Evolutionary conservation across 768 basidiomycete species (phyloP).

Genomic region (Cystobasidium tubakii): DNA sequence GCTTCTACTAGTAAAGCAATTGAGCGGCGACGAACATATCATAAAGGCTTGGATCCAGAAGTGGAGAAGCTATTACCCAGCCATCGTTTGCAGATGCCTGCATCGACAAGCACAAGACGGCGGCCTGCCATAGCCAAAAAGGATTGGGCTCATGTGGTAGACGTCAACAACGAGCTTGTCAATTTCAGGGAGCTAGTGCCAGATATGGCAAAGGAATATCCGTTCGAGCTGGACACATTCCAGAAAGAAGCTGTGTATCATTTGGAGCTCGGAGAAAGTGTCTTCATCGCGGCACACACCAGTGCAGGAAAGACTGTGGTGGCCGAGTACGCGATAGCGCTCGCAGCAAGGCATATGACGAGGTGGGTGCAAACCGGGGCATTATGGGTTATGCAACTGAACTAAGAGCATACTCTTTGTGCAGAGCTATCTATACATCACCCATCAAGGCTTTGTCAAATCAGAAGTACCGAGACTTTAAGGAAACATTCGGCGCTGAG

Average conservation of each 20-base stretch:
- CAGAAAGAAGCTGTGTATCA: slow-evolving; percentile 98
- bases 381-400: neutral
- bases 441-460: slow-evolving; percentile 98
- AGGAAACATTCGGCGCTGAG: slow-evolving; percentile 82
- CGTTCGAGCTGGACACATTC: slow-evolving; percentile 97
- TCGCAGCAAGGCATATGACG: slow-evolving; percentile 99
- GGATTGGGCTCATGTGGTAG: slow-evolving; percentile 97
- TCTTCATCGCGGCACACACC: slow-evolving; percentile 99
- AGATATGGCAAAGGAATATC: slow-evolving; percentile 94
- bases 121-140: slow-evolving; percentile 63
- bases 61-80: slow-evolving; percentile 72
- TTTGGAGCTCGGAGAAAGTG: slow-evolving; percentile 91
- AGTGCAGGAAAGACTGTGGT: slow-evolving; percentile 99
- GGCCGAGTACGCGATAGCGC: slow-evolving; percentile 94
- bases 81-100: slow-evolving; percentile 37
- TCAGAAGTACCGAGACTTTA: slow-evolving; percentile 98
- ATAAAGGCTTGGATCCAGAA: slow-evolving; percentile 51
- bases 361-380: slow-evolving; percentile 55
- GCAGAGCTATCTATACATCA: slow-evolving; percentile 83
- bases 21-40: neutral
- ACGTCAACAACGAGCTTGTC: slow-evolving; percentile 77
- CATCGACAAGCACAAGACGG: slow-evolving; percentile 48
- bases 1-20: slow-evolving; percentile 38
- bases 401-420: neutral
- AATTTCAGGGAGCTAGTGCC: slow-evolving; percentile 92